phyloP scores from a whole-genome alignment of 2,329 filamentous ascomycete genomes.

The Colletotrichum coccodes region DNA sequence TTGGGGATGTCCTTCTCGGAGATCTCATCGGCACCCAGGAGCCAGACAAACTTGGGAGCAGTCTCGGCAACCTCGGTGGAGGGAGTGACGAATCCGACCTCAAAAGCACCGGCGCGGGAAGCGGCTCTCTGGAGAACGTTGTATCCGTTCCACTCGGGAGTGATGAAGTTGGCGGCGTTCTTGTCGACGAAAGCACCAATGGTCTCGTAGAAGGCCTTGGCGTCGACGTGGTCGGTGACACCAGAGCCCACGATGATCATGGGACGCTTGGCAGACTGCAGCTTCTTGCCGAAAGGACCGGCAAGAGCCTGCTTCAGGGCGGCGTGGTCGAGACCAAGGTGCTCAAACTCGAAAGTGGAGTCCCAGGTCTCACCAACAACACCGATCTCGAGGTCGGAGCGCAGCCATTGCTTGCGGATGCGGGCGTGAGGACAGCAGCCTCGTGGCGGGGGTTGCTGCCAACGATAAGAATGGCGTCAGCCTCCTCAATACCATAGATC shows the following conservation, averaged over 20 bases:
- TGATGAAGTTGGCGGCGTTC: slow-evolving; percentile 88
- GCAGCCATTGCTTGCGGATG: slow-evolving; percentile 97
- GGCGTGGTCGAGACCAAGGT: slow-evolving; percentile 82
- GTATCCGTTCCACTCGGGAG: slow-evolving; percentile 95
- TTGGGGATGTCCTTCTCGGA: slow-evolving; percentile 87
- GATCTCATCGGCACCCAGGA: slow-evolving; percentile 95
- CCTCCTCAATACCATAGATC: slow-evolving; percentile 93
- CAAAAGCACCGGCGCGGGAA: slow-evolving; percentile 91
- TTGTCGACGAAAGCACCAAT: slow-evolving; percentile 93
- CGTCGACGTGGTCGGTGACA: slow-evolving; percentile 89
- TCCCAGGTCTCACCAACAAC: slow-evolving; percentile 91
- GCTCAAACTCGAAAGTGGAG: slow-evolving; percentile 95
- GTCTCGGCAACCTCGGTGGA: slow-evolving; percentile 84
- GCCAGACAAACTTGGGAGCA: slow-evolving; percentile 94
- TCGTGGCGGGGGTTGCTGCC: slow-evolving; percentile 97
- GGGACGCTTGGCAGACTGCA: slow-evolving; percentile 85
- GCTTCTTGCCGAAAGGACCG: slow-evolving; percentile 92
- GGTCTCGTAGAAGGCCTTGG: slow-evolving; percentile 92
- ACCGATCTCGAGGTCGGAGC: slow-evolving; percentile 92
- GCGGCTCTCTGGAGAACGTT: slow-evolving; percentile 95
- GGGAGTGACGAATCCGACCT: slow-evolving; percentile 92
- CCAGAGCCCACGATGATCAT: slow-evolving; percentile 98
- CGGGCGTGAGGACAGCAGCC: slow-evolving; percentile 92
- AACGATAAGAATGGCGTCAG: slow-evolving; percentile 90
- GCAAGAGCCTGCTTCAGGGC: slow-evolving; percentile 87